phyloP scores from a whole-genome alignment of 2,329 filamentous ascomycete species.

The Fusarium brevicatenulatum region DNA sequence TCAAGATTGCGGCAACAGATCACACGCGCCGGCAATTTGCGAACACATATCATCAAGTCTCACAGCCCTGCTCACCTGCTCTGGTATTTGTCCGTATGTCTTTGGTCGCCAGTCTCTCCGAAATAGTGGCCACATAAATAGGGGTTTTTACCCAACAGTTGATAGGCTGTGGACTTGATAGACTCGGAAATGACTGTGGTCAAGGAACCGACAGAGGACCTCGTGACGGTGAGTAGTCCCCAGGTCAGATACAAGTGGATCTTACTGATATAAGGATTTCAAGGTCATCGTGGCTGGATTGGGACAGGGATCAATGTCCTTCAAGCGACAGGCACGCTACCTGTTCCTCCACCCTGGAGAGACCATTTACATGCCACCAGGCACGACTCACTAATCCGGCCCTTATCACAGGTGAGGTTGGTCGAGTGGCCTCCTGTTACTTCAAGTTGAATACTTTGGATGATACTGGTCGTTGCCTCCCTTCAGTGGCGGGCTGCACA shows the following conservation, averaged over 20 bases:
- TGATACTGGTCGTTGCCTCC: not conserved
- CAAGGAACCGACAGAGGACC: not conserved
- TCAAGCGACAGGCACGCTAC: not conserved
- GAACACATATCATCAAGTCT: not conserved
- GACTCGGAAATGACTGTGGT: not conserved
- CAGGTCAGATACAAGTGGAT: not conserved
- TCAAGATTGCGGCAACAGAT: not conserved
- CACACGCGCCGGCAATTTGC: not conserved
- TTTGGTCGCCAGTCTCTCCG: no score
- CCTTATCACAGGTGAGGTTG: not conserved
- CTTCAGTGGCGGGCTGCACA: not conserved
- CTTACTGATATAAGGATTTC: not conserved
- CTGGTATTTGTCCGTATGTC: not conserved
- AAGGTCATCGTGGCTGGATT: not conserved
- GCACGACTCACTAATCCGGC: not conserved
- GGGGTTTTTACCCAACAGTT: not conserved
- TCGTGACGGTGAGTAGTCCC: not conserved
- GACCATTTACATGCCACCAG: not conserved
- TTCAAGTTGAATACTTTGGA: not conserved
- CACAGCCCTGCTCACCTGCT: not conserved
- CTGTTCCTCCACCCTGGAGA: not conserved
- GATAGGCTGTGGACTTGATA: not conserved
- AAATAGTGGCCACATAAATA: not conserved
- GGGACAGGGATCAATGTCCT: not conserved
- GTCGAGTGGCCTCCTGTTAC: not conserved